phyloP scores from a whole-genome alignment of 495 filamentous ascomycete genomes.

The Mytilinidion resinicola region DNA sequence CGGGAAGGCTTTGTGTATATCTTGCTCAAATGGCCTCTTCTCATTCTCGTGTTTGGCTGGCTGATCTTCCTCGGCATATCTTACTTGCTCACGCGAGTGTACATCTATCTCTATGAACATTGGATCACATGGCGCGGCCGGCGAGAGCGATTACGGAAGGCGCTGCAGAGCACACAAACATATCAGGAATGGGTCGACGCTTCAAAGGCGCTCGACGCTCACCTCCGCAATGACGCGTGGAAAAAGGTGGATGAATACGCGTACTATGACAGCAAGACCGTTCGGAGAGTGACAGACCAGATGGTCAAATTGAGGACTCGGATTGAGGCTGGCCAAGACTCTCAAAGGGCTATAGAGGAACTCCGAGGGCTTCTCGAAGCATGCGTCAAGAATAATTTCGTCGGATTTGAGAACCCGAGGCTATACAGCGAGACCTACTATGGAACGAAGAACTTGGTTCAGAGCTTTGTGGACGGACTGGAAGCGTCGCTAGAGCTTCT shows the following conservation, averaged over 20 bases:
- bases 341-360: slow-evolving; percentile 57
- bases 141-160: slow-evolving; percentile 60
- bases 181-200: slow-evolving; percentile 78
- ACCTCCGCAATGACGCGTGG: slow-evolving; percentile 80
- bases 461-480: slow-evolving; percentile 78
- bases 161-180: slow-evolving; percentile 59
- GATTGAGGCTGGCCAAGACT: slow-evolving; percentile 51
- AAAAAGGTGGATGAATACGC: slow-evolving; percentile 84
- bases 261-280: slow-evolving; percentile 85
- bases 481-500: slow-evolving; percentile 60
- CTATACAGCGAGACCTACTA: slow-evolving; percentile 95
- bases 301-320: slow-evolving; percentile 53
- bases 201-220: slow-evolving; percentile 71
- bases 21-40: slow-evolving; percentile 84
- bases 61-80: slow-evolving; percentile 58
- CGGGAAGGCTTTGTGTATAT: slow-evolving; percentile 86
- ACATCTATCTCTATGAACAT: slow-evolving; percentile 84
- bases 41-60: slow-evolving; percentile 74
- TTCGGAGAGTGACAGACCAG: slow-evolving; percentile 67
- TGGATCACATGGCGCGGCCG: slow-evolving; percentile 67
- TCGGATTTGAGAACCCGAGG: slow-evolving; percentile 86
- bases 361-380: slow-evolving; percentile 71
- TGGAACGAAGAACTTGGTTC: slow-evolving; percentile 87
- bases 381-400: slow-evolving; percentile 96
- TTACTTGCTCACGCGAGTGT: slow-evolving; percentile 77